phyloP scores from a whole-genome alignment of 225 moss, liverwort and hornwort genomes.

The Antitrichia curtipendula region DNA sequence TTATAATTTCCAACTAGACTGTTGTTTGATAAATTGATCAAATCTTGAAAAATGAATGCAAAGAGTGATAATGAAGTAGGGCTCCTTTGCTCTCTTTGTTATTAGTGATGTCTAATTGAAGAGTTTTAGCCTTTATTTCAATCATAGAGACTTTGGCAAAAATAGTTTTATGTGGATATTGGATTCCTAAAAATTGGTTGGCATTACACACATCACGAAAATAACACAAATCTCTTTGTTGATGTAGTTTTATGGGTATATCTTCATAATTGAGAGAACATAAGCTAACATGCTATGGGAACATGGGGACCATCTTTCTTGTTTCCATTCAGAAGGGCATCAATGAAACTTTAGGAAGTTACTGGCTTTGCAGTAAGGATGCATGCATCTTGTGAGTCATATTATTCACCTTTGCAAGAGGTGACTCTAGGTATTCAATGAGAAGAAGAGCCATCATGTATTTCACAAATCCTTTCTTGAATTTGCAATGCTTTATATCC shows the following conservation, averaged over 20 bases:
- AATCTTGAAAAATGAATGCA: neutral
- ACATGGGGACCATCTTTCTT: fast-evolving
- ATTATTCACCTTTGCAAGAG: no score
- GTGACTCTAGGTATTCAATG: fast-evolving
- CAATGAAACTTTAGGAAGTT: neutral
- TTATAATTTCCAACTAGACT: neutral
- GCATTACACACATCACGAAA: no score
- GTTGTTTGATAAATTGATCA: neutral
- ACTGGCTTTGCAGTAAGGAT: no score
- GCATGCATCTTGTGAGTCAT: no score
- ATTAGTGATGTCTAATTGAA: neutral
- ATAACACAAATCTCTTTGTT: fast-evolving
- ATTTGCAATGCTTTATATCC: neutral
- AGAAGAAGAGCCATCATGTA: neutral
- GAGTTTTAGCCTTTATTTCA: neutral
- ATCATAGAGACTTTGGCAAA: neutral
- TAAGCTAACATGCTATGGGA: fast-evolving
- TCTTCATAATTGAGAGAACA: no score
- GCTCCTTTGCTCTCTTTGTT: fast-evolving
- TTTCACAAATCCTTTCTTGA: fast-evolving
- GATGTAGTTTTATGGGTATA: fast-evolving
- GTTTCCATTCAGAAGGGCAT: neutral
- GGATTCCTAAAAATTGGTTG: no score
- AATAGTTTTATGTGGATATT: neutral
- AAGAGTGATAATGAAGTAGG: neutral